Conservation (phyloP, 805 yeast species). For the Candida corydali region DNA sequence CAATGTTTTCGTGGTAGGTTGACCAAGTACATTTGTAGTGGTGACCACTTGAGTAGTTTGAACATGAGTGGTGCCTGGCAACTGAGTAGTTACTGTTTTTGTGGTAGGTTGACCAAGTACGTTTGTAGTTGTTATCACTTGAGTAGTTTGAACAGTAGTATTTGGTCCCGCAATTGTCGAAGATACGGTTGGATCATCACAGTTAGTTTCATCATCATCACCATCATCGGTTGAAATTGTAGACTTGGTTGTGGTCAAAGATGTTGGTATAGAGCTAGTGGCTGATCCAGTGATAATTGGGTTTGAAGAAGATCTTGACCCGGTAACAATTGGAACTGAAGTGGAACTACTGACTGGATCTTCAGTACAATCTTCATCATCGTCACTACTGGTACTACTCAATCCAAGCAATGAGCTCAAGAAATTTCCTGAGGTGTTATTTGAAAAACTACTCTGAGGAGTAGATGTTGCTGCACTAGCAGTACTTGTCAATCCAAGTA, state of each 20-base stretch:
- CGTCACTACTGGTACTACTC: neutral
- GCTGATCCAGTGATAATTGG: neutral
- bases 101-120: slow-evolving; percentile 1
- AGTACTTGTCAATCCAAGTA: neutral
- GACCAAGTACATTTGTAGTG: slow-evolving; percentile 1
- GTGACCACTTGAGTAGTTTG: slow-evolving; percentile 2
- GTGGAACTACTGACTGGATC: neutral
- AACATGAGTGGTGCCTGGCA: neutral
- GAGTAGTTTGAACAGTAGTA: slow-evolving; percentile 1
- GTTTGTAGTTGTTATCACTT: slow-evolving; percentile 2
- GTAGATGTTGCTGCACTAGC: neutral
- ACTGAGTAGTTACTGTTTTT: neutral
- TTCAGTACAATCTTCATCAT: slow-evolving; percentile 1
- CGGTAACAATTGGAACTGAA: neutral
- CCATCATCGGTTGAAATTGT: neutral
- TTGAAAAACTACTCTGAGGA: neutral
- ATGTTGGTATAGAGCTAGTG: neutral
- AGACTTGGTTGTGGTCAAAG: neutral
- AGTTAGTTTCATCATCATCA: slow-evolving; percentile 5
- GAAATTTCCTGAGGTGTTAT: neutral
- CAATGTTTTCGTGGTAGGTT: neutral
- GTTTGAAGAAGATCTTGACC: neutral
- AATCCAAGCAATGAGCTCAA: neutral
- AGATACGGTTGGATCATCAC: neutral
- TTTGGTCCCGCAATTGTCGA: neutral